A percentile compares a stretch with the other conserved stretches of the same genome.
These are phyloP conservation scores for Melanomma pulvis-pyrius DNA, from an alignment of 495 filamentous ascomycete genomes.

Conservation along the genomic window DNA sequence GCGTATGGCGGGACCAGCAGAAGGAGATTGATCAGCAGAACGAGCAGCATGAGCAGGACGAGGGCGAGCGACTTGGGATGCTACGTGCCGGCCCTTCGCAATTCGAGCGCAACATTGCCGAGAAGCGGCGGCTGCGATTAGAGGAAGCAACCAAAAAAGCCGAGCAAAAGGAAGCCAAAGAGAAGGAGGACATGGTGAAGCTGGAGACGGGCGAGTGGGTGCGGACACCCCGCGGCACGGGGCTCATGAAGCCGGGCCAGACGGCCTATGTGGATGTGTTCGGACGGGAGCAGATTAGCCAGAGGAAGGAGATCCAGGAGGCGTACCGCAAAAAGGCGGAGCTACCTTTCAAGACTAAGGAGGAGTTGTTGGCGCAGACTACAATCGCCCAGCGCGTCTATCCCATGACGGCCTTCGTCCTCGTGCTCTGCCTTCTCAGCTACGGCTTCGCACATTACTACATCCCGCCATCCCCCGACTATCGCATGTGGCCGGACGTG, in stretches of 20 bases:
- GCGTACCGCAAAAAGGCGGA: constrained; percentile 10
- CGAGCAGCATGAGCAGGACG: constrained; percentile 47
- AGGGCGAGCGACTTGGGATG: constrained; percentile 40
- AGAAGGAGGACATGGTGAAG: constrained; percentile 48
- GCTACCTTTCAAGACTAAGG: constrained; percentile 15
- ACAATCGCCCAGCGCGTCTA: constrained; percentile 59
- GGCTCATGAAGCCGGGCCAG: constrained; percentile 48
- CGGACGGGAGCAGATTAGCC: constrained; percentile 26
- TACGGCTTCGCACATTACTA: constrained; percentile 64
- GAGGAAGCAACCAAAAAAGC: constrained; percentile 50
- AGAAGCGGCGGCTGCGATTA: constrained; percentile 30
- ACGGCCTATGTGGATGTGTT: constrained; percentile 39
- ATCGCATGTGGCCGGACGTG: constrained; percentile 70
- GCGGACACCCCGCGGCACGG: constrained; percentile 53
- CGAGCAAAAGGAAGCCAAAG: constrained; percentile 50
- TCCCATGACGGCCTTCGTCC: constrained; percentile 63
- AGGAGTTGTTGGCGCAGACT: constrained; percentile 16
- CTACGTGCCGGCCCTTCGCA: constrained; percentile 42
- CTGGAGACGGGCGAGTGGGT: constrained; percentile 46
- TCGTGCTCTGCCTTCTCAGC: constrained; percentile 55
- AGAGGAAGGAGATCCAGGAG: constrained; percentile 14
- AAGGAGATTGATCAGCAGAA: constrained; percentile 34
- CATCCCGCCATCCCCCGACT: constrained; percentile 58
- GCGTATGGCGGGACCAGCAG: constrained; percentile 20
- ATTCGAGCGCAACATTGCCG: constrained; percentile 24